Evolutionary conservation across 768 basidiomycete species (phyloP), one percentile per base, ranked within the genome.

Genomic region (Mycena kentingensis): DNA sequence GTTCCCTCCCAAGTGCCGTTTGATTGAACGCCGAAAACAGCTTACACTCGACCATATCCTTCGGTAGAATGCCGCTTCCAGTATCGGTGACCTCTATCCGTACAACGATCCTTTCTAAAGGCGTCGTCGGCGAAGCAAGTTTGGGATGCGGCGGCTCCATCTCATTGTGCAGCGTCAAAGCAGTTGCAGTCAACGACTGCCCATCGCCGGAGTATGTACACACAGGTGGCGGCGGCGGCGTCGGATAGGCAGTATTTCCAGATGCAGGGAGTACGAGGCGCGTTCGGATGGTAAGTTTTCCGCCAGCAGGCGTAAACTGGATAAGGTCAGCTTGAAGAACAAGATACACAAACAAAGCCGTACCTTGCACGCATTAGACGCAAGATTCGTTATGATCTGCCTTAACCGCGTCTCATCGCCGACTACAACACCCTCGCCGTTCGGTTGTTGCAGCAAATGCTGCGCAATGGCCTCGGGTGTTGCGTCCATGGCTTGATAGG

Each of bases 21-120:
- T 83, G 80, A 51, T 79, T 81, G 64, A 81, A 82, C 34, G 79
- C 78, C 47, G 78, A 81, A 58, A 83, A 83, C n/a, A 82, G 63
- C 60, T 82, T 82, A 38, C 73, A 71, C 54, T 82, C 78, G 4
- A 75, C 73, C 65, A 87, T 80, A 63, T 88, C 86, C 61, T 75
- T 75, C 34, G 77, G 77, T 42, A 73, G 72, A 49, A 88, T 80
- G 3, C 87, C 87, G 36, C 73, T 79, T 4, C 81, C 81, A 0
- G 86, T 87, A 65, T 87, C 87, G 26, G 75, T 74, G 7, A 88
- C 76, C 63, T 88, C 86, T 18, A 88, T 82, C 41, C 87, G 74
- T 19, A 88, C 82, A 36, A 85, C 80, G 45, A 84, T 82, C 59
- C 72, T 69, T 54, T 82, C 79, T 45, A 70, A 42, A 4, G 68